Evolutionary conservation across 352 stramenopile species (phyloP), one percentile per base, ranked within the genome.

Genomic region (Pythium vanterpoolii): DNA sequence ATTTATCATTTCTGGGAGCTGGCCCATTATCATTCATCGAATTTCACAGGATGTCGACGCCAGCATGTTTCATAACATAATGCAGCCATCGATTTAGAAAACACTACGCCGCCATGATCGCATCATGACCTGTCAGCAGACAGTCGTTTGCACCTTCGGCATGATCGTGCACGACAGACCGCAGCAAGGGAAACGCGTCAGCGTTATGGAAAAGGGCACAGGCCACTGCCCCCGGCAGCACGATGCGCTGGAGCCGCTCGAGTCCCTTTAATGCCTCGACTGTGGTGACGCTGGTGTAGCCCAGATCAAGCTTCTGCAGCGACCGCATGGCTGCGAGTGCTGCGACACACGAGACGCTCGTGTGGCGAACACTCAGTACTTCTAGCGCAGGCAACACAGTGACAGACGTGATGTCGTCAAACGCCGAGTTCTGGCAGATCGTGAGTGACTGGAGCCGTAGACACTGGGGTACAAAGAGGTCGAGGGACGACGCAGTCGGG

Each of bases 341-440:
- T 6, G 36, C 16, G 16, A 61, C 28, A 19, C 21, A 27, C 16
- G 27, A 27, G 18, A 61, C 54, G 10, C 23, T 38, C 16, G 54
- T 61, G 43, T 61, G 54, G 11, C 31, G 42, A 8, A 61, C 21
- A 19, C 36, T 61, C 18, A 61, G 43, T 0, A 47, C 23, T 23
- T 61, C 30, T 21, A 61, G 54, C 3, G 52, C 10, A 0, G 3
- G 5, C 0, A 61, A 33, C 21, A 34, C n/a, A 10, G 23, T 8
- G 3, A 61, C 2, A 1, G 31, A 7, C 7, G 54, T 21, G 24
- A 61, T 3, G 43, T 53, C 43, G 42, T 61, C 5, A 31, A 61
- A 61, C 13, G 45, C 43, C 40, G 54, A 24, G 54, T 61, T 61
- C 13, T 44, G 42, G 46, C 42, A 54, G 21, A 61, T 50, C 30